Base-by-base conservation (phyloP, 306 rosid genomes). In the Vigna angularis region DNA sequence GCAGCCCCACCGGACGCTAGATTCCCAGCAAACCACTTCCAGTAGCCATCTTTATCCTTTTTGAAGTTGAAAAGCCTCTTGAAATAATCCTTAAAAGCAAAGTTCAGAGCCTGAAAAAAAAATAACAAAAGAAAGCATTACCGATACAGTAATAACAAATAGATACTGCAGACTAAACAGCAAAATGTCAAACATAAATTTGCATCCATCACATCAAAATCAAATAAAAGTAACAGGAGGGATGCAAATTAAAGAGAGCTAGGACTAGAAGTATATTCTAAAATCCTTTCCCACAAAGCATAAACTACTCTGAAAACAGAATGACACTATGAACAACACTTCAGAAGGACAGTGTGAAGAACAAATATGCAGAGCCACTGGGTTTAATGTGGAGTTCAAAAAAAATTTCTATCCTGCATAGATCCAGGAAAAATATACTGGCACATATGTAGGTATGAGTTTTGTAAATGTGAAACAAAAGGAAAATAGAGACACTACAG, bases 1-100 rank as follows among this genome's bases (percentile, higher is more conserved):
- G 94, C 97, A 70, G 91, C 90, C 42, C 89, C 94, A 74, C 94
- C 97, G 53, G 97, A 91, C 22, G 92, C 97, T 83, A 91, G 57
- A 82, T 91, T 91, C 75, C 96, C 93, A 74, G 96, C 93, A 79
- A 91, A 89, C 96, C 97, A 89, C 82, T 91, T 91, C 93, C 93
- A 89, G 82, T 91, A 91, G 40, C 91, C 93, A 84, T 91, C 96
- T 70, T 3, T 87, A 66, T 91, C 93, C 64, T 89, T 91, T 59
- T 91, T 89, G 74, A 89, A 91, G 83, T 91, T 91, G 79, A 91
- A 91, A 80, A 89, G 91, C 80, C 88, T 88, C 88, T 89, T 89
- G 84, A 89, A 91, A 76, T 91, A 86, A 84, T 91, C 94, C 89
- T 91, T 91, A 68, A 91, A 91, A 49, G 94, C 97, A 70, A 89